Evolutionary conservation across 1,139 yeast species (phyloP).

Genomic region (Yamadazyma friedrichii): DNA sequence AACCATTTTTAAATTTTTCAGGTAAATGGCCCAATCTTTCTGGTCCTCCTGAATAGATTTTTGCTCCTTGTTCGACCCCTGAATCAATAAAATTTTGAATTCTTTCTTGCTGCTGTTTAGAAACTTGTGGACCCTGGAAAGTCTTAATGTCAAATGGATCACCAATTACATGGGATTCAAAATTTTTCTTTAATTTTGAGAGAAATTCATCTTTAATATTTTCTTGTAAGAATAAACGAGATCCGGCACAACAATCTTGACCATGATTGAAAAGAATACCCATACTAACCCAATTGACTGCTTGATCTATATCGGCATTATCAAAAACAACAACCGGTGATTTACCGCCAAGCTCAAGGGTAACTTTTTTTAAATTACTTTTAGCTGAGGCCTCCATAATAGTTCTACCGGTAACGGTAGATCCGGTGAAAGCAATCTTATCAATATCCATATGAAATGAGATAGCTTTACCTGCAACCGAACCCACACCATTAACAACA

Average conservation of each 20-base stretch:
- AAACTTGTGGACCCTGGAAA: conserved; percentile 78
- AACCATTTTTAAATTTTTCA: conserved; percentile 42
- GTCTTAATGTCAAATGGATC: conserved; percentile 55
- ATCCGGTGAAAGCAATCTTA: conserved; percentile 67
- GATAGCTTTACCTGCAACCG: conserved; percentile 55
- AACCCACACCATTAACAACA: conserved; percentile 56
- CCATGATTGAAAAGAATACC: conserved; percentile 80
- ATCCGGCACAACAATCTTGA: conserved; percentile 47
- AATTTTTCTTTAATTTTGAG: conserved; percentile 32
- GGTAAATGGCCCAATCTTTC: conserved; percentile 51
- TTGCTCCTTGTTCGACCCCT: conserved; percentile 59
- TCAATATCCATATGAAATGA: conserved; percentile 55
- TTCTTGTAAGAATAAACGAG: conserved; percentile 45
- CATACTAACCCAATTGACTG: conserved; percentile 79
- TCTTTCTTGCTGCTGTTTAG: conserved; percentile 64
- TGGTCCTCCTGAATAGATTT: conserved; percentile 46
- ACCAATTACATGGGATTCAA: conserved; percentile 54
- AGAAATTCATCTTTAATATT: conserved; percentile 49
- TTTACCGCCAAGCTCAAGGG: conserved; percentile 91
- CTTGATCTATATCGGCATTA: conserved; percentile 75
- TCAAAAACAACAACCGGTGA: conserved; percentile 70
- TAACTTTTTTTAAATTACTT: conserved; percentile 62
- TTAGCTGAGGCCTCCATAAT: conserved; percentile 61
- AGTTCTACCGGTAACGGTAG: conserved; percentile 56
- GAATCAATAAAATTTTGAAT: conserved; percentile 47